Percentiles rank a stretch among this genome's conserved stretches.
phyloP scores from a whole-genome alignment of 2,329 filamentous ascomycete species.

The Trichothecium sympodiale region DNA sequence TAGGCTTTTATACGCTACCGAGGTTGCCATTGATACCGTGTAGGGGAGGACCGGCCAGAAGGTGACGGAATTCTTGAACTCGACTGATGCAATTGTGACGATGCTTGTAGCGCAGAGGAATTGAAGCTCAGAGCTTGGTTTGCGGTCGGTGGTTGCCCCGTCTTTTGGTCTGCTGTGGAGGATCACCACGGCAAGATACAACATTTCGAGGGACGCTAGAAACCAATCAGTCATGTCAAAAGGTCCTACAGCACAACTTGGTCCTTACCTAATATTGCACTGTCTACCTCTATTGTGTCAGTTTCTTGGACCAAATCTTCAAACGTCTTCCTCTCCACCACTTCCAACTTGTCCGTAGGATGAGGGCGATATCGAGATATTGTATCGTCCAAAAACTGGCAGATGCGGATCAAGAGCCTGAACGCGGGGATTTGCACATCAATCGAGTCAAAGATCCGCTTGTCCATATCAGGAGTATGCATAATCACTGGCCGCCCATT shows the following conservation, averaged over 20 bases:
- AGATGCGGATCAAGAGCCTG: slow-evolving; percentile 9
- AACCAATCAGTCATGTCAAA: neutral
- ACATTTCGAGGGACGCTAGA: slow-evolving; percentile 10
- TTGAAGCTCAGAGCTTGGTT: slow-evolving; percentile 8
- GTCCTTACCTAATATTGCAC: slow-evolving; percentile 7
- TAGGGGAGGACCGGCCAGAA: slow-evolving; percentile 12
- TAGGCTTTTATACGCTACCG: slow-evolving; percentile 11
- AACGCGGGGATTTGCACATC: slow-evolving; percentile 9
- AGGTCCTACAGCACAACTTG: neutral
- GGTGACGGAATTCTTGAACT: slow-evolving; percentile 8
- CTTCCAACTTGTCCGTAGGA: neutral
- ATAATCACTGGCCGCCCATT: slow-evolving; percentile 12
- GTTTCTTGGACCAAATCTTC: slow-evolving; percentile 7
- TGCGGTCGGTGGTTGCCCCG: neutral
- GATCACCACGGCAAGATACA: slow-evolving; percentile 11
- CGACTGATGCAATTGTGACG: slow-evolving; percentile 8
- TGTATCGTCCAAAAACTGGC: slow-evolving; percentile 8
- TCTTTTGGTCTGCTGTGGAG: slow-evolving; percentile 8
- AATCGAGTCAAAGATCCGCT: slow-evolving; percentile 7
- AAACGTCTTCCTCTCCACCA: slow-evolving; percentile 3
- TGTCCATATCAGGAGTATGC: slow-evolving; percentile 10
- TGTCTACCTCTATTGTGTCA: slow-evolving; percentile 3
- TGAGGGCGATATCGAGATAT: slow-evolving; percentile 11
- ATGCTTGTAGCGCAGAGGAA: slow-evolving; percentile 10
- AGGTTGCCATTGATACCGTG: slow-evolving; percentile 11